These are phyloP conservation scores for Psilocybe subaeruginosa DNA, from an alignment of 768 basidiomycete genomes.

Conservation along the genomic window DNA sequence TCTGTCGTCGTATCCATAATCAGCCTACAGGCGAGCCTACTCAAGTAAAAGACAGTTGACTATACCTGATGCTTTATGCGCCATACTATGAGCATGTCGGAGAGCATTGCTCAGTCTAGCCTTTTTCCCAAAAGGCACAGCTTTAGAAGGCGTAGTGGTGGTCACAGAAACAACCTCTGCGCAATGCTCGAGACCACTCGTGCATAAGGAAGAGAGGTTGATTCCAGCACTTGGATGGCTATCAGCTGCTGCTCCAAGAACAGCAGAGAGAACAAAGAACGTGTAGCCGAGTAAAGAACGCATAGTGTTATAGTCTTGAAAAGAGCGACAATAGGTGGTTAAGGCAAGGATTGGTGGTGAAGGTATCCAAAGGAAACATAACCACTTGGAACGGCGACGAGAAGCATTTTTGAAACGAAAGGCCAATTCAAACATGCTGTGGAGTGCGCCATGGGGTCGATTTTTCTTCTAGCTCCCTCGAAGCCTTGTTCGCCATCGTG, in stretches of 20 bases:
- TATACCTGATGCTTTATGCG: background rate
- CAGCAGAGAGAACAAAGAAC: background rate
- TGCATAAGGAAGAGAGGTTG: background rate
- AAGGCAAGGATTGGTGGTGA: background rate
- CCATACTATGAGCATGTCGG: background rate
- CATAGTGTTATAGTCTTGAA: background rate
- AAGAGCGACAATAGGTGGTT: background rate
- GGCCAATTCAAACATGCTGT: background rate
- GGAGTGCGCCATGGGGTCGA: background rate
- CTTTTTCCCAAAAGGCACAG: background rate
- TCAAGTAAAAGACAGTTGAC: background rate
- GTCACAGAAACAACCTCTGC: background rate
- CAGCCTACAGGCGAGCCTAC: background rate
- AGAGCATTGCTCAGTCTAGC: conserved; percentile 2
- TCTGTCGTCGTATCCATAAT: background rate
- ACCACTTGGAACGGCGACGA: background rate
- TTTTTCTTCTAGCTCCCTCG: background rate
- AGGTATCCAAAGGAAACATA: background rate
- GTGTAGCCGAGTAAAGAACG: background rate
- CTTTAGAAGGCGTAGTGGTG: background rate
- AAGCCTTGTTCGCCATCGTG: background rate
- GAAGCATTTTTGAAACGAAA: background rate
- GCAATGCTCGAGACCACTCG: background rate
- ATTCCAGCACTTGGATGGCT: background rate
- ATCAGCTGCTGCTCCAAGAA: background rate